phyloP scores from a whole-genome alignment of 352 stramenopile species.

The Phytophthora melonis region DNA sequence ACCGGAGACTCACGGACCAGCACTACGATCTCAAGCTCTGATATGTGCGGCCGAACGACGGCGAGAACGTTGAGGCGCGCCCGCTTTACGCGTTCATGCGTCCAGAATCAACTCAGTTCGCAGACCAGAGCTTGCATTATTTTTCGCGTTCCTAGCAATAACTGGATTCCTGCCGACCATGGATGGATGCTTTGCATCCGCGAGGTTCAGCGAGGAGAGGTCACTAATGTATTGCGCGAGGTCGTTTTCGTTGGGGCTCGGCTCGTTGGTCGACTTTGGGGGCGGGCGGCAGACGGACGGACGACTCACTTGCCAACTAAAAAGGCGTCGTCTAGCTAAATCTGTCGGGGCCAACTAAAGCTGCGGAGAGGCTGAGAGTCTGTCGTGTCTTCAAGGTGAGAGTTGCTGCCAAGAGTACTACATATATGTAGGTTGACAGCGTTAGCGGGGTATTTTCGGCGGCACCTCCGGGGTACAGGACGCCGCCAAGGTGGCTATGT shows the following conservation, averaged over 20 bases:
- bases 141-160: slow-evolving; percentile 25
- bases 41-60: slow-evolving; percentile 28
- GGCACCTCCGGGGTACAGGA: slow-evolving; percentile 5
- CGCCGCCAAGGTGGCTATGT: slow-evolving; percentile 13
- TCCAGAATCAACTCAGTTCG: slow-evolving; percentile 39
- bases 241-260: background rate
- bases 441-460: slow-evolving; percentile 18
- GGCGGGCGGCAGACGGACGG: background rate
- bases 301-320: slow-evolving; percentile 1
- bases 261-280: background rate
- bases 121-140: slow-evolving; percentile 29
- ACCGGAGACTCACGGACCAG: slow-evolving; percentile 52
- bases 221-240: slow-evolving; percentile 4
- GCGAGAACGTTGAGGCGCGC: slow-evolving; percentile 18
- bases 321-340: slow-evolving; percentile 15
- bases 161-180: slow-evolving; percentile 24
- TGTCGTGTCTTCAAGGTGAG: slow-evolving; percentile 16
- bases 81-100: slow-evolving; percentile 5
- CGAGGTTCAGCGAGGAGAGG: slow-evolving; percentile 2
- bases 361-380: background rate
- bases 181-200: slow-evolving; percentile 10
- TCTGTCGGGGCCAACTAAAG: slow-evolving; percentile 5
- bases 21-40: slow-evolving; percentile 75
- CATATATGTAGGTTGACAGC: background rate
- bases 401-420: background rate